Evolutionary conservation across 805 yeast genomes (phyloP).

Genomic region (Barnettozyma siamensis): DNA sequence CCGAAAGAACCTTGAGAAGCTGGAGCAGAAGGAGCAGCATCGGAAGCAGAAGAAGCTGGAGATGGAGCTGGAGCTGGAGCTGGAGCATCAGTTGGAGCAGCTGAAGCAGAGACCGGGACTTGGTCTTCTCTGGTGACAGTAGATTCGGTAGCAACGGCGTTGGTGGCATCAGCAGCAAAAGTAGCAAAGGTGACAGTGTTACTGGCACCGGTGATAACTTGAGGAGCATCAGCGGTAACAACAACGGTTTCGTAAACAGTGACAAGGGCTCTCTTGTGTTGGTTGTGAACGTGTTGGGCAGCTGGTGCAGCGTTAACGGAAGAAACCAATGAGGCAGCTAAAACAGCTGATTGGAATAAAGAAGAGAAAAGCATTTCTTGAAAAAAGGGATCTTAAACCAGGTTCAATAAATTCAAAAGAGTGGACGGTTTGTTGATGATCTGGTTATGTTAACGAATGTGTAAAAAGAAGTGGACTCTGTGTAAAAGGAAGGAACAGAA

Average conservation of each 20-base stretch:
- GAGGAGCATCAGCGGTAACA: conserved; percentile 39
- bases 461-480: conserved; percentile 19
- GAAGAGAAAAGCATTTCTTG: conserved; percentile 44
- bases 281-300: conserved; percentile 58
- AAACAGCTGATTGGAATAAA: conserved; percentile 30
- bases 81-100: conserved; percentile 21
- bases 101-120: conserved; percentile 27
- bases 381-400: neutral
- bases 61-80: conserved; percentile 25
- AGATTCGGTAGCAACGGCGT: conserved; percentile 23
- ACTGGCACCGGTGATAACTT: conserved; percentile 28
- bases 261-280: conserved; percentile 51
- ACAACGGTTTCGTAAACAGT: conserved; percentile 44
- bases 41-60: conserved; percentile 20
- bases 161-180: conserved; percentile 24
- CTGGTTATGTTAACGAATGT: conserved; percentile 3
- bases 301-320: conserved; percentile 51
- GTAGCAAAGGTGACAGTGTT: conserved; percentile 24
- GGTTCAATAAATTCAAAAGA: neutral
- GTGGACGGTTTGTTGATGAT: neutral
- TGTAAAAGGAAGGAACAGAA: conserved; percentile 29
- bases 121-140: conserved; percentile 25
- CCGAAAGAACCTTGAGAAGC: conserved; percentile 29
- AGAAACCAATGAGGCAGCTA: conserved; percentile 35
- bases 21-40: conserved; percentile 22